These are phyloP conservation scores for Heterobasidion occidentale DNA, from an alignment of 1,284 basidiomycete genomes.

Conservation along the genomic window DNA sequence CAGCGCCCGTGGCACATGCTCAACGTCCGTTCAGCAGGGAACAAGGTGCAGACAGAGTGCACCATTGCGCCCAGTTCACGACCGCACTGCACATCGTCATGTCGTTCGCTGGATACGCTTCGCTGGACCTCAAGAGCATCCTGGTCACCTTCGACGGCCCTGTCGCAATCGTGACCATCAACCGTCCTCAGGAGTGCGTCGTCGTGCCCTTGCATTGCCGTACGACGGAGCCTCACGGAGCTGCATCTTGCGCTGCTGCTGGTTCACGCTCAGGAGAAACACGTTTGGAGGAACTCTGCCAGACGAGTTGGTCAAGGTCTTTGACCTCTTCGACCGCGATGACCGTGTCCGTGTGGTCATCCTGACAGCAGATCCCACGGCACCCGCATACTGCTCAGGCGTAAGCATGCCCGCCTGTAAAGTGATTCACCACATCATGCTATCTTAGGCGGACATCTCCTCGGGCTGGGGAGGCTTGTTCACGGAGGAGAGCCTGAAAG, in stretches of 20 bases:
- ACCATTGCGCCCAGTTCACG: background rate
- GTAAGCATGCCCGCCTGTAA: conserved; percentile 20
- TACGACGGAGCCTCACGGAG: background rate
- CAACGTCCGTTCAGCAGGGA: background rate
- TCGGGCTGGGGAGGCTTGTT: conserved; percentile 14
- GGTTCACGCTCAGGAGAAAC: conserved; percentile 30
- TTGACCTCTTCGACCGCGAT: conserved; percentile 40
- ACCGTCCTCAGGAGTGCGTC: conserved; percentile 37
- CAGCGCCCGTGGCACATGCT: background rate
- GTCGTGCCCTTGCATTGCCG: background rate
- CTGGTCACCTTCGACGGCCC: conserved; percentile 30
- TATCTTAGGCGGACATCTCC: conserved; percentile 37
- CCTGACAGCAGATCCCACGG: conserved; percentile 40
- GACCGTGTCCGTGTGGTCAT: conserved; percentile 44
- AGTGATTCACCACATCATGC: background rate
- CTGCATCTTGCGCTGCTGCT: background rate
- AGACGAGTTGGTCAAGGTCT: conserved; percentile 32
- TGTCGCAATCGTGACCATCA: conserved; percentile 34
- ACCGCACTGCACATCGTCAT: background rate
- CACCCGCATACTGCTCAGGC: conserved; percentile 47
- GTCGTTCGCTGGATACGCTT: conserved; percentile 26
- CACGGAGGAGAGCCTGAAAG: conserved; percentile 26
- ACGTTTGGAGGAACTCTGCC: conserved; percentile 27
- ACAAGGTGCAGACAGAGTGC: background rate
- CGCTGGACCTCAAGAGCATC: conserved; percentile 33